These are phyloP conservation scores for Scolecobasidium constrictum DNA, from an alignment of 2,329 filamentous ascomycete genomes.

Conservation along the genomic window DNA sequence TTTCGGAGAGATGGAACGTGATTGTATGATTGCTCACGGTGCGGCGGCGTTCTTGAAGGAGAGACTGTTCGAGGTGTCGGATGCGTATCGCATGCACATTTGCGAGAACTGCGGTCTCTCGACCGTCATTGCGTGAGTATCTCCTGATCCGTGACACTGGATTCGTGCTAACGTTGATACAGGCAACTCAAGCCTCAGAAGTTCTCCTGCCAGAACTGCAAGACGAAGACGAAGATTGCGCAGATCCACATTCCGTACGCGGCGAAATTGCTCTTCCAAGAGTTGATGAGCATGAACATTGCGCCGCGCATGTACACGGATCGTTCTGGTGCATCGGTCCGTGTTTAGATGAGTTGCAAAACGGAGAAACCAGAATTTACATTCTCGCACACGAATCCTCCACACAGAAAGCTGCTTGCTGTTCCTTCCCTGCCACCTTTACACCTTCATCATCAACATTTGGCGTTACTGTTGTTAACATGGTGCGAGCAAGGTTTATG, in stretches of 20 bases:
- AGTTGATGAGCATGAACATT: conserved; percentile 97
- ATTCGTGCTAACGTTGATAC: no score
- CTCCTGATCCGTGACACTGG: conserved; percentile 14
- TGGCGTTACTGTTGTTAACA: no score
- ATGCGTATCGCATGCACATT: conserved; percentile 95
- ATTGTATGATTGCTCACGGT: conserved; percentile 99
- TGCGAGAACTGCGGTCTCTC: conserved; percentile 98
- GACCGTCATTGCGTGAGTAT: conserved; percentile 96
- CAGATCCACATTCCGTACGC: conserved; percentile 97
- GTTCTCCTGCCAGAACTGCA: conserved; percentile 94
- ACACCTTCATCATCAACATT: no score
- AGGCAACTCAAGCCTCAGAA: conserved; percentile 91
- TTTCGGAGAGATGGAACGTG: conserved; percentile 99
- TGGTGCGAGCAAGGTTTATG: no score
- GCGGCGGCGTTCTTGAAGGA: conserved; percentile 96
- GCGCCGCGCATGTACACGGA: conserved; percentile 94
- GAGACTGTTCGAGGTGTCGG: conserved; percentile 90
- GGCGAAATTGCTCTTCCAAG: conserved; percentile 96
- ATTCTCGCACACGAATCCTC: no score
- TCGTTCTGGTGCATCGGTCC: conserved; percentile 36
- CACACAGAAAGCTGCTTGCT: no score
- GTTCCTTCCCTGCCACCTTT: no score
- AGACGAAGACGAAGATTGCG: conserved; percentile 98
- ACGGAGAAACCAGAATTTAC: no score
- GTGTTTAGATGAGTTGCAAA: no score